Evolutionary conservation across 2,329 filamentous ascomycete species (phyloP).

Genomic region (Taxawa tesnikishii): DNA sequence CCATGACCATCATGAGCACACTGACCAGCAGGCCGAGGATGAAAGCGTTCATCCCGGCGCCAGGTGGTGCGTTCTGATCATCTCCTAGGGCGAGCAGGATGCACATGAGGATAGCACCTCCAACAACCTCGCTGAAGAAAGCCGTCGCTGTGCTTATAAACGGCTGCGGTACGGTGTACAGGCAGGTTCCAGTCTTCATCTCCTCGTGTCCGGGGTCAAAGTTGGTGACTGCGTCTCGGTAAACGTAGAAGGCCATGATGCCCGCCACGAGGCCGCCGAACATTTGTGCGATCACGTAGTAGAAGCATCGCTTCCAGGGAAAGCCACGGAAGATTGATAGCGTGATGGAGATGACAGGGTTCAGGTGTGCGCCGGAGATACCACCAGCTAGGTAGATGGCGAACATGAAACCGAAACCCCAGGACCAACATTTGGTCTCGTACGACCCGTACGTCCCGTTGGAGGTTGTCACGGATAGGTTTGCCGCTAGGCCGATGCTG

Average conservation of each 20-base stretch:
- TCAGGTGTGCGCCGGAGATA: conserved; percentile 36
- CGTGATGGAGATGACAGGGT: conserved; percentile 31
- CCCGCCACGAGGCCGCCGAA: conserved; percentile 38
- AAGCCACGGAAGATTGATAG: conserved; percentile 37
- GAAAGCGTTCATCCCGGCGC: conserved; percentile 39
- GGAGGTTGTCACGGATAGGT: conserved; percentile 1
- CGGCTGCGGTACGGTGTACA: conserved; percentile 26
- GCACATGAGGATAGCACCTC: conserved; percentile 26
- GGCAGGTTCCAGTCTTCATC: conserved; percentile 33
- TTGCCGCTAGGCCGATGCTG: conserved; percentile 3
- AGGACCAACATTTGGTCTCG: conserved; percentile 29
- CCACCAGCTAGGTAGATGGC: conserved; percentile 32
- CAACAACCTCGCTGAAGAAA: conserved; percentile 38
- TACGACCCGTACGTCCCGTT: conserved; percentile 1
- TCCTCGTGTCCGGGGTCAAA: conserved; percentile 15
- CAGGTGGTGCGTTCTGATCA: conserved; percentile 20
- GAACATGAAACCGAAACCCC: conserved; percentile 29
- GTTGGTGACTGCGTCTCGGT: conserved; percentile 23
- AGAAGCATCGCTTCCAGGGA: conserved; percentile 36
- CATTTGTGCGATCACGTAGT: conserved; percentile 41
- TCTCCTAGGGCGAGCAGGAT: conserved; percentile 27
- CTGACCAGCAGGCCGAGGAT: conserved; percentile 33
- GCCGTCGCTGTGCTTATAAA: conserved; percentile 31
- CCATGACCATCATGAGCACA: conserved; percentile 26
- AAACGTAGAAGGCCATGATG: conserved; percentile 34